Base-by-base conservation (phyloP, 306 rosid species). In the Quercus berberidifolia region DNA sequence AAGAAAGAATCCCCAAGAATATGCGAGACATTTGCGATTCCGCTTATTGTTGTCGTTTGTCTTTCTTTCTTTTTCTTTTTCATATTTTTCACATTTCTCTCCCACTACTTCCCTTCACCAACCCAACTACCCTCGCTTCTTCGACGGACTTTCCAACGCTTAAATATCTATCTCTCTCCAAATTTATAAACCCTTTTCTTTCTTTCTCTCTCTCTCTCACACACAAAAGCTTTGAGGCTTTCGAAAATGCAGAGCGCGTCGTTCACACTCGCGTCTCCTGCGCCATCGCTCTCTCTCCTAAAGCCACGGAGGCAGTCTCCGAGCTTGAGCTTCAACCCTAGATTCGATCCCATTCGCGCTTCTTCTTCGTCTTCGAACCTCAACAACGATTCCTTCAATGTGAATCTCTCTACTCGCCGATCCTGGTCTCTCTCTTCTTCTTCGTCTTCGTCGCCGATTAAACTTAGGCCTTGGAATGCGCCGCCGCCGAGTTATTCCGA, bases 171-270 rank as follows among this genome's bases (percentile, higher is more conserved):
- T 59, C 35, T 55, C 76, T 13, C 68, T 62, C 75, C 65, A 71
- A 38, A 13, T 8, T 33, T 54, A 6, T 18, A 67, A 33, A 20
- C 4, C 55, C 14, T 68, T 71, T 28, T 51, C n/a, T 19, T 65
- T 51, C 71, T 35, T 56, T 5, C 67, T 8, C 15, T 21, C 63
- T 55, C 58, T 17, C 35, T 23, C 67, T 70, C 19, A 80, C 87
- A 2, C 46, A 41, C 46, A 41, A 41, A 41, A 4, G 14, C 51
- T 21, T 49, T 65, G 21, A 41, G 51, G 35, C 20, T 21, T 41
- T 2, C 26, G 28, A 85, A 80, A 78, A 93, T 93, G 98, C 92
- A 93, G 96, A 90, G 84, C 82, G 35, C 84, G 1, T 80, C 89
- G 60, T 81, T 88, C 78, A n/a, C 89, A 69, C 77, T 76, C 78